Evolutionary conservation across 2,329 filamentous ascomycete species (phyloP).

Genomic region (Ceratocystiopsis sp.): DNA sequence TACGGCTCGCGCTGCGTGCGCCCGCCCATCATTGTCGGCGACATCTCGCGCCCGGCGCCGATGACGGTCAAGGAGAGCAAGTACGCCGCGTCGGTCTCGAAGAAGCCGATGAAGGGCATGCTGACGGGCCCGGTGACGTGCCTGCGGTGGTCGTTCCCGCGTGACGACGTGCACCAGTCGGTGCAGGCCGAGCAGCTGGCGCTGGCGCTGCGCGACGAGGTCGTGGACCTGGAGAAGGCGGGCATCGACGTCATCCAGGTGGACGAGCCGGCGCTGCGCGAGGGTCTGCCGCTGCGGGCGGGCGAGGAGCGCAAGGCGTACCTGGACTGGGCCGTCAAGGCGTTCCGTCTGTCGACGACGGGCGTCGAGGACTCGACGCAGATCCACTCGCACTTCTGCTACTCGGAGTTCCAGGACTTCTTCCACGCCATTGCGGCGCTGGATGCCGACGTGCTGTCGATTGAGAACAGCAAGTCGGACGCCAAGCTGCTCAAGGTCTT

Average conservation of each 20-base stretch:
- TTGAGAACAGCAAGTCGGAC: constrained; percentile 99
- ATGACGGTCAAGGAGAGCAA: constrained; percentile 99
- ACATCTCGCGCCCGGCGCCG: constrained; percentile 87
- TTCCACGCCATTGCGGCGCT: constrained; percentile 99
- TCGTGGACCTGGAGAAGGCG: constrained; percentile 91
- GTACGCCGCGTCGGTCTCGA: constrained; percentile 89
- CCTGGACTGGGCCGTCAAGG: constrained; percentile 92
- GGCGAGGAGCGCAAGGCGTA: constrained; percentile 94
- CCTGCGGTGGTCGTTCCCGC: constrained; percentile 98
- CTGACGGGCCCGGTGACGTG: constrained; percentile 98
- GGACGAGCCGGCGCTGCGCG: constrained; percentile 96
- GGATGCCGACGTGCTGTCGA: constrained; percentile 94
- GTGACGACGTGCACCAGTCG: constrained; percentile 98
- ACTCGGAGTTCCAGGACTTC: constrained; percentile 99
- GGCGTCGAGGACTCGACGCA: constrained; percentile 92
- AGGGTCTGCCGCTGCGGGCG: constrained; percentile 91
- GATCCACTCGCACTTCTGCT: constrained; percentile 99
- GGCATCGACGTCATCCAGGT: constrained; percentile 98
- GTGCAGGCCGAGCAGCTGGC: constrained; percentile 97
- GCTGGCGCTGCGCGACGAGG: constrained; percentile 94
- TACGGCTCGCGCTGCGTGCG: constrained; percentile 98
- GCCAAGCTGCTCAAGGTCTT: constrained; percentile 99
- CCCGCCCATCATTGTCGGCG: constrained; percentile 95
- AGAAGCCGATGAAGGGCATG: constrained; percentile 99
- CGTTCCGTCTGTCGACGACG: constrained; percentile 88